Conservation (phyloP, 306 rosid species). For the Canavalia ensiformis region DNA sequence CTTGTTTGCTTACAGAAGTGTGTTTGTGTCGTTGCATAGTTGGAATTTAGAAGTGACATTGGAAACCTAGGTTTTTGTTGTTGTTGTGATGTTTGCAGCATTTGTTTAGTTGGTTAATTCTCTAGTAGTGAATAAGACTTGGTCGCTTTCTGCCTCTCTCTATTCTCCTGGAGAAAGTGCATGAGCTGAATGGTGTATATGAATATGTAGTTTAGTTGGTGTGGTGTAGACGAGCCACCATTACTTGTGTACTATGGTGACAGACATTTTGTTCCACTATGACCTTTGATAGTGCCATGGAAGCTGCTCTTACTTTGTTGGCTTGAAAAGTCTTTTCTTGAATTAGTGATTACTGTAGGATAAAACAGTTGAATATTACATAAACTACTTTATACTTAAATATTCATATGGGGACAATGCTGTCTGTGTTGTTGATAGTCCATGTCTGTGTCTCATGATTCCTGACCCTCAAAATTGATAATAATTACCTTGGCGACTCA, state of each 20-base stretch:
- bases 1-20: constrained; percentile 22
- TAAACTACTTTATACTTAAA: neutral
- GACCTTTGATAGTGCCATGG: neutral
- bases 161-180: neutral
- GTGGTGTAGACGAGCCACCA: neutral
- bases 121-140: neutral
- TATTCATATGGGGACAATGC: neutral
- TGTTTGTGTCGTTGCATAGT: constrained; percentile 6
- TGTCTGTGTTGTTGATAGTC: constrained; percentile 4
- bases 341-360: constrained; percentile 26
- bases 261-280: neutral
- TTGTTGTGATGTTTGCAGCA: neutral
- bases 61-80: constrained; percentile 14
- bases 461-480: neutral
- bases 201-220: neutral
- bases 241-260: constrained; percentile 1
- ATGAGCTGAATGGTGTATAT: constrained; percentile 26
- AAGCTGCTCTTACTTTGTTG: neutral
- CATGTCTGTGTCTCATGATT: neutral
- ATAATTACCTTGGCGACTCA: neutral
- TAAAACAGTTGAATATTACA: neutral
- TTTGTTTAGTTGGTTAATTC: too few species aligned
- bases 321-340: constrained; percentile 5
- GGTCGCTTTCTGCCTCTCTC: neutral
- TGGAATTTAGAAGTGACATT: constrained; percentile 16